These are phyloP conservation scores for Apiotrichum veenhuisii DNA, from an alignment of 1,284 basidiomycete species.

Conservation along the genomic window DNA sequence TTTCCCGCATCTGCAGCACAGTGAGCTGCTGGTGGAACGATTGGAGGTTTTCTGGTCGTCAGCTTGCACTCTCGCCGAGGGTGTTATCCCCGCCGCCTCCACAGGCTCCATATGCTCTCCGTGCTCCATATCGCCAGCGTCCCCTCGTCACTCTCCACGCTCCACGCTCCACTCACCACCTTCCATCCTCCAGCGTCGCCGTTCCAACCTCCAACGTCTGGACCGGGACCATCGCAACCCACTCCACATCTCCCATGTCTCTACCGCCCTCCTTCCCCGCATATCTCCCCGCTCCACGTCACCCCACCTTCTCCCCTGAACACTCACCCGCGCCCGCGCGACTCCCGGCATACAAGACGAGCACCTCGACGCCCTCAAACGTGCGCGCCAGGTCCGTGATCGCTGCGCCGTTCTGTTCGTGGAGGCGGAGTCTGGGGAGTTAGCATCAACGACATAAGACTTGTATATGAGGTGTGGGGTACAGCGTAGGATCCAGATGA, in stretches of 20 bases:
- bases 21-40: conserved; percentile 9
- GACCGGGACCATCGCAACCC: too few species aligned
- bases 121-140: too few species aligned
- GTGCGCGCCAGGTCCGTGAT: conserved; percentile 40
- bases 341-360: conserved; percentile 48
- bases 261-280: background rate
- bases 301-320: background rate
- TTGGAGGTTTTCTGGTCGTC: conserved; percentile 14
- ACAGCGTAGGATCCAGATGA: too few species aligned
- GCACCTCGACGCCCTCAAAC: conserved; percentile 42
- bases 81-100: too few species aligned
- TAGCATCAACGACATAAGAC: too few species aligned
- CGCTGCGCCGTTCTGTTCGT: conserved; percentile 39
- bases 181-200: too few species aligned
- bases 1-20: conserved; percentile 10
- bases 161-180: too few species aligned
- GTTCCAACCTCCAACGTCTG: too few species aligned
- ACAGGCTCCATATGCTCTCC: too few species aligned
- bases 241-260: too few species aligned
- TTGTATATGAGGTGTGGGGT: too few species aligned
- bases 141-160: too few species aligned
- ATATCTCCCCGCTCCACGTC: background rate
- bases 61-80: background rate
- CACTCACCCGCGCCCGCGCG: conserved; percentile 39
- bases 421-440: conserved; percentile 42